These are phyloP conservation scores for Cryptococcus deneoformans DNA, from an alignment of 1,284 basidiomycete genomes.

Conservation along the genomic window DNA sequence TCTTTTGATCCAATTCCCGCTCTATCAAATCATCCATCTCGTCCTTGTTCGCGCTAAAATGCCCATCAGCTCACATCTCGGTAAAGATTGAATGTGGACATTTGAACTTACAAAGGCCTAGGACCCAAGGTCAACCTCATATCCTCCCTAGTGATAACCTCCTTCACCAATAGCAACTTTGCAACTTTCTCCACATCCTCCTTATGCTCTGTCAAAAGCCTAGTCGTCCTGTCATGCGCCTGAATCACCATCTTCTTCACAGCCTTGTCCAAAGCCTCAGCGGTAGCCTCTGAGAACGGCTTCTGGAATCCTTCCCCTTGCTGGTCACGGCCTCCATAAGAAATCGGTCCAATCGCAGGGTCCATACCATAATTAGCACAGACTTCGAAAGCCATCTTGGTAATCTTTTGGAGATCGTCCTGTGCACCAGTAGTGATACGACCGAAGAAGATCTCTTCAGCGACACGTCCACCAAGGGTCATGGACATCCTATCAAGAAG, in stretches of 20 bases:
- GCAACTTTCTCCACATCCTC: conserved; percentile 95
- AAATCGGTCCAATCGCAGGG: conserved; percentile 87
- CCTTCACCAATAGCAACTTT: conserved; percentile 81
- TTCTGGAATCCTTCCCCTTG: conserved; percentile 93
- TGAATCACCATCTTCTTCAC: conserved; percentile 94
- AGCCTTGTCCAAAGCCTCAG: conserved; percentile 81
- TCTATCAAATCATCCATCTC: conserved; percentile 95
- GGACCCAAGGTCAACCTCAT: conserved; percentile 42
- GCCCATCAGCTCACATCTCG: too few relatives aligned
- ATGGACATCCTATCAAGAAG: conserved; percentile 96
- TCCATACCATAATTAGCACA: conserved; percentile 95
- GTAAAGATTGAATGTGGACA: too few relatives aligned
- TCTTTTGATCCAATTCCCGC: conserved; percentile 45
- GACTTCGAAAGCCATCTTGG: conserved; percentile 94
- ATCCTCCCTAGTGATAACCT: conserved; percentile 78
- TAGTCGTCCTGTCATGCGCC: conserved; percentile 80
- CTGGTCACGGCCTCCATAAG: conserved; percentile 81
- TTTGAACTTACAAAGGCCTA: conserved; percentile 35
- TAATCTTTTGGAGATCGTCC: conserved; percentile 97
- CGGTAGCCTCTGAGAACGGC: conserved; percentile 96
- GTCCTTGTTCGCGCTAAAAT: conserved; percentile 77
- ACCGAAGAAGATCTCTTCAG: conserved; percentile 99
- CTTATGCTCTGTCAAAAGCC: conserved; percentile 76
- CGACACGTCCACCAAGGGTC: conserved; percentile 97
- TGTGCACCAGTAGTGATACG: conserved; percentile 96